Base-by-base conservation (phyloP, 2,329 filamentous ascomycete species). In the Colletotrichum acutatum region DNA sequence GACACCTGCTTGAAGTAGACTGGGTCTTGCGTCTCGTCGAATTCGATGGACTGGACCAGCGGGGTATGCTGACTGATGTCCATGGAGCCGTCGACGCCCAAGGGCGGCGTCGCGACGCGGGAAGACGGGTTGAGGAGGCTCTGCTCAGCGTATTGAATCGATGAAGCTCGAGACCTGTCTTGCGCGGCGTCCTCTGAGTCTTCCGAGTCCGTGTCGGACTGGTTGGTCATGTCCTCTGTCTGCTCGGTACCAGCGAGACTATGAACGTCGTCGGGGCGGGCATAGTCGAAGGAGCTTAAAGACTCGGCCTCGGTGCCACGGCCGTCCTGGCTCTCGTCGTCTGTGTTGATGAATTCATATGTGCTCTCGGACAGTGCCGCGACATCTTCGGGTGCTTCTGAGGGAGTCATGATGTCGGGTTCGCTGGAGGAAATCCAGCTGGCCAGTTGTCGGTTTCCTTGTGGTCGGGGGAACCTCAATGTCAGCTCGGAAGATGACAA, bases 341-440 rank as follows among this genome's bases (percentile, higher is more conserved):
- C 89, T 68, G 85, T 86, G 76, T 83, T 83, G 78, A 91, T 86
- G 60, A 91, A 81, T 77, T 90, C 89, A 79, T 88, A 91, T 71
- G 87, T 84, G 68, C 89, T 89, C 77, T 90, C 89, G 77, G 84
- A 81, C 77, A 90, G 78, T 76, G 83, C 89, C 79, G 87, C 86
- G 74, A 86, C 84, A 53, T 88, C 86, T 71, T 85, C 83, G 32
- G 82, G 82, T 56, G 83, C 77, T 66, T 78, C 81, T 49, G 82
- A 82, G 26, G 84, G 80, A 75, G 84, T 84, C 87, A 90, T 89
- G 75, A 90, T 89, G 81, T 89, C 86, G 65, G 87, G 88, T 34
- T 88, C 85, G 77, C 88, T 90, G 66, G 85, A 86, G 7, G 88
- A 89, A 61, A 91, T 83, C 89, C 89, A 91, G 84, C 88, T 87